A percentile compares a stretch with the other conserved stretches of the same genome.
phyloP scores from a whole-genome alignment of 768 basidiomycete species.

The Pleurotus giganteus region DNA sequence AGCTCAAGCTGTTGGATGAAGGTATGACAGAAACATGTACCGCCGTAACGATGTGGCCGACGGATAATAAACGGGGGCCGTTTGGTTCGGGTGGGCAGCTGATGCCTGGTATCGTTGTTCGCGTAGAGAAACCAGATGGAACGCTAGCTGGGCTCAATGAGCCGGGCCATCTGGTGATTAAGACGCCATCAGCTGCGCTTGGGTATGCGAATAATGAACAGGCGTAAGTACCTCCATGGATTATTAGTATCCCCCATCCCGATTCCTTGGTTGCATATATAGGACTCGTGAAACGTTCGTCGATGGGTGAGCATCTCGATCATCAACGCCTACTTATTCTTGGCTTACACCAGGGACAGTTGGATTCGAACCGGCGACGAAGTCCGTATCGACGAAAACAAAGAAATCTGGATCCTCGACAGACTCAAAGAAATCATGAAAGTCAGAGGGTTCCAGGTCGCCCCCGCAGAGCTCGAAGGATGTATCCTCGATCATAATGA shows the following conservation, averaged over 20 bases:
- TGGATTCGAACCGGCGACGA: slow-evolving; percentile 51
- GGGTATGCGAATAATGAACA: slow-evolving; percentile 56
- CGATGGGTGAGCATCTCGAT: slow-evolving; percentile 45
- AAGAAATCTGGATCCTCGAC: slow-evolving; percentile 50
- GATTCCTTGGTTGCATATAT: neutral
- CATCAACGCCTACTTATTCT: neutral
- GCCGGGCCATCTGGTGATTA: slow-evolving; percentile 57
- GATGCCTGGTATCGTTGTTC: slow-evolving; percentile 53
- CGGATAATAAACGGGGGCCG: slow-evolving; percentile 44
- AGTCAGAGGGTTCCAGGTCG: slow-evolving; percentile 26
- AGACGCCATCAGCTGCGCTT: slow-evolving; percentile 51
- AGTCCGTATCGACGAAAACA: slow-evolving; percentile 41
- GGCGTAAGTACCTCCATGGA: slow-evolving; percentile 54
- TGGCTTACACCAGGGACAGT: slow-evolving; percentile 8
- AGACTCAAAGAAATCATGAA: slow-evolving; percentile 38
- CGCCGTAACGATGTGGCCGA: slow-evolving; percentile 46
- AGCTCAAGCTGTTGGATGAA: slow-evolving; percentile 18
- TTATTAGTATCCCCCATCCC: neutral
- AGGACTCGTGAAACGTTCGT: slow-evolving; percentile 71
- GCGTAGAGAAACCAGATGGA: slow-evolving; percentile 59
- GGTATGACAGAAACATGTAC: slow-evolving; percentile 70
- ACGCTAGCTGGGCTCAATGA: slow-evolving; percentile 53
- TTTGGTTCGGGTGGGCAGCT: slow-evolving; percentile 59
- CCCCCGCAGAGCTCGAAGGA: slow-evolving; percentile 40
- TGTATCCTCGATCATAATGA: slow-evolving; percentile 39